Evolutionary conservation across 2,329 filamentous ascomycete species (phyloP).

Genomic region (Macrophomina pseudophaseolina): DNA sequence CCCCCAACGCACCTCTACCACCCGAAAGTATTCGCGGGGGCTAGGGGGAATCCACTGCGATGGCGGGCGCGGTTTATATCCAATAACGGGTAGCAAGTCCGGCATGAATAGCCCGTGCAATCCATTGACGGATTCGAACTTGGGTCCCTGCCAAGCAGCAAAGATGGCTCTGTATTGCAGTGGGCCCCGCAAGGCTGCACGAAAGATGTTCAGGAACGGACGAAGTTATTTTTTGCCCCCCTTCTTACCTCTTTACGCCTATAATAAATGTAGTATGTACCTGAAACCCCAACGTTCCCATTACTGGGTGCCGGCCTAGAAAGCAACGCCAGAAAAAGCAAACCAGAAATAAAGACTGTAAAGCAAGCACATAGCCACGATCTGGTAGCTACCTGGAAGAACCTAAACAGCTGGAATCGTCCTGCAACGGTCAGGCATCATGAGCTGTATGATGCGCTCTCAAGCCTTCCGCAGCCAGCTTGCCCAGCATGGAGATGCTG

Average conservation of each 20-base stretch:
- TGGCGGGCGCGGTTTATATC: neutral
- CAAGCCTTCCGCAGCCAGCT: constrained; percentile 2
- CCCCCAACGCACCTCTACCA: neutral
- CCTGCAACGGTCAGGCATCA: neutral
- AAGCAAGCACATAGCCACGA: neutral
- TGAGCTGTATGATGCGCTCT: neutral
- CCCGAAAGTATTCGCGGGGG: neutral
- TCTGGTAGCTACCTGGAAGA: neutral
- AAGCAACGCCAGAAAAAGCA: neutral
- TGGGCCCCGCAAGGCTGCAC: neutral
- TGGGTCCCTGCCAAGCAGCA: neutral
- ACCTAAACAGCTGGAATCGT: neutral
- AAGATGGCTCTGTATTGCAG: neutral
- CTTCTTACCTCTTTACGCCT: neutral
- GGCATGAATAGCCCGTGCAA: neutral
- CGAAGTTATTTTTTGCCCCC: neutral
- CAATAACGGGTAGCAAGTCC: neutral
- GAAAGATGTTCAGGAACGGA: neutral
- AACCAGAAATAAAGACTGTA: neutral
- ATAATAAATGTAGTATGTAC: neutral
- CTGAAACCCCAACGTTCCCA: neutral
- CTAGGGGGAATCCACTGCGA: neutral
- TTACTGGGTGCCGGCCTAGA: neutral
- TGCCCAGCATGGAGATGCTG: constrained; percentile 30
- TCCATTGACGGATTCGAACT: neutral